phyloP scores from a whole-genome alignment of 805 yeast species.

The Candida railenensis region DNA sequence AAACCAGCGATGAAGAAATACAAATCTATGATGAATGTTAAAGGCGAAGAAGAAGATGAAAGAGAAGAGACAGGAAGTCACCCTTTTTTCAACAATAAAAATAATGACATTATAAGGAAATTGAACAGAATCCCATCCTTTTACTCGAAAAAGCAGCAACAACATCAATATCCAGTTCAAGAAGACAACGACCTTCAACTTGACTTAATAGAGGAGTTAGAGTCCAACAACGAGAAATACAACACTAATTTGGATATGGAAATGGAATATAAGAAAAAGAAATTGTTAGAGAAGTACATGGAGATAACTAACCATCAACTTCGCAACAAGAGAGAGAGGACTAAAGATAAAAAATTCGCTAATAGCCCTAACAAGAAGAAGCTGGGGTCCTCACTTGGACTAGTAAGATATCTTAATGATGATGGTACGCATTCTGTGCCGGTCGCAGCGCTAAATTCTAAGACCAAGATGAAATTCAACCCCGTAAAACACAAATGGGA shows the following conservation, averaged over 20 bases:
- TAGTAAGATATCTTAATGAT: conserved; percentile 28
- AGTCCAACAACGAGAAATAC: conserved; percentile 7
- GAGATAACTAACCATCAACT: conserved; percentile 21
- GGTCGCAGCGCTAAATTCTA: conserved; percentile 16
- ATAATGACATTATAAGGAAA: conserved; percentile 33
- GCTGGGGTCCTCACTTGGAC: conserved; percentile 18
- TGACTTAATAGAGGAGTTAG: conserved; percentile 9
- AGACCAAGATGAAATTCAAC: conserved; percentile 48
- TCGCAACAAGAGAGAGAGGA: conserved; percentile 12
- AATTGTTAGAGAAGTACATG: conserved; percentile 30
- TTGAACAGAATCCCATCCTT: conserved; percentile 44
- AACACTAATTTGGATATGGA: conserved; percentile 11
- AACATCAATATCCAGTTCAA: background rate
- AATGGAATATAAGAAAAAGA: conserved; percentile 23
- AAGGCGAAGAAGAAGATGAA: conserved; percentile 9
- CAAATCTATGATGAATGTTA: conserved; percentile 34
- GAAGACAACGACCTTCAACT: background rate
- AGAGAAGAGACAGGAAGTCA: conserved; percentile 13
- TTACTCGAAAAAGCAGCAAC: conserved; percentile 16
- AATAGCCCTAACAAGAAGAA: background rate
- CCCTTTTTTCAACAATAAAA: conserved; percentile 28
- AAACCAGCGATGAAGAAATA: conserved; percentile 22
- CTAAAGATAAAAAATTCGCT: background rate
- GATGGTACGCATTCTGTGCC: conserved; percentile 10
- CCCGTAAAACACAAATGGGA: conserved; percentile 56